Conservation (phyloP, 768 basidiomycete genomes). For the Mycena vulgaris region DNA sequence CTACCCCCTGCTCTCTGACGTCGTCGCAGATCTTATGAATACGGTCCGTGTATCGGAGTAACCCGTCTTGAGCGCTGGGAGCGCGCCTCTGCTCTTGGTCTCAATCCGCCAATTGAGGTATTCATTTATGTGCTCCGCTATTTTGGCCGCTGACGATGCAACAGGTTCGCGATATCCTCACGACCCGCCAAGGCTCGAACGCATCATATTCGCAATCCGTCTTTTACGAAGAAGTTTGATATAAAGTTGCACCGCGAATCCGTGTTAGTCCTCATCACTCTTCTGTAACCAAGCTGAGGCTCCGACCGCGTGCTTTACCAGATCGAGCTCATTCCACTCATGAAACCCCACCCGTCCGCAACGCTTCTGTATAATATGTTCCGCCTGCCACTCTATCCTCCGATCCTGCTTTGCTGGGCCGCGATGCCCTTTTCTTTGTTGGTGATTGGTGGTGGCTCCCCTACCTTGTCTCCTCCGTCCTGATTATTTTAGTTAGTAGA, state of each 20-base stretch:
- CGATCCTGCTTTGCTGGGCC: neutral
- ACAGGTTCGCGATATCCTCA: slow-evolving; percentile 86
- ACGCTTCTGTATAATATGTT: slow-evolving; percentile 22
- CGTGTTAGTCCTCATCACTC: neutral
- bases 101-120: slow-evolving; percentile 87
- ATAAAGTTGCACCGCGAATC: neutral
- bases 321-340: slow-evolving; percentile 12
- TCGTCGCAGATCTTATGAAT: slow-evolving; percentile 75
- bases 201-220: slow-evolving; percentile 75
- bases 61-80: slow-evolving; percentile 92
- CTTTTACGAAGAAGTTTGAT: slow-evolving; percentile 65
- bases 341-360: slow-evolving; percentile 1
- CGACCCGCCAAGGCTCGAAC: slow-evolving; percentile 74
- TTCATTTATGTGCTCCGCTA: slow-evolving; percentile 6
- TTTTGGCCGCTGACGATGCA: neutral
- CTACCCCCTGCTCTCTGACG: slow-evolving; percentile 28
- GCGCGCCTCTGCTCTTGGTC: slow-evolving; percentile 81
- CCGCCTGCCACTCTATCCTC: slow-evolving; percentile 7
- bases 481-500: slow-evolving; percentile 26
- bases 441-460: too few species aligned
- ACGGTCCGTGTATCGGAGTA: slow-evolving; percentile 85
- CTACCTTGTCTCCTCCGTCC: neutral
- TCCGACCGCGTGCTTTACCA: neutral
- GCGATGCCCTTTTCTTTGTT: too few species aligned
- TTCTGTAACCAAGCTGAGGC: neutral